Conservation (phyloP, 2,329 filamentous ascomycete species). For the Paecilomyces formosus region DNA sequence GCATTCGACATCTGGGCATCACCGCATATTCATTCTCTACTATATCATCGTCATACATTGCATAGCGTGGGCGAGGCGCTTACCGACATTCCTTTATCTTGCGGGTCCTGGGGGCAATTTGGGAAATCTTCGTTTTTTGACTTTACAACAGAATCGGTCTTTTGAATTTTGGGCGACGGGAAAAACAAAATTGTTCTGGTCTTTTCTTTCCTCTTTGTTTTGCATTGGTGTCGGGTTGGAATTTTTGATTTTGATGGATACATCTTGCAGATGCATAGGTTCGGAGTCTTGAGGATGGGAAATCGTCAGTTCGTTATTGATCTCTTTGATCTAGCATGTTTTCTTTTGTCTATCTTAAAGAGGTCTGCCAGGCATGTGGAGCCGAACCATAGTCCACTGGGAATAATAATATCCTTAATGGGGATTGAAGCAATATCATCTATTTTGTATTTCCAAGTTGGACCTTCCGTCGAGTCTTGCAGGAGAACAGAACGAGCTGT, state of each 20-base stretch:
- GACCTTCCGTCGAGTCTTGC: background rate
- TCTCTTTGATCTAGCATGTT: background rate
- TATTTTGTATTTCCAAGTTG: background rate
- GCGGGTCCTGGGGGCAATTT: background rate
- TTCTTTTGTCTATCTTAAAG: background rate
- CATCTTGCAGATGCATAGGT: background rate
- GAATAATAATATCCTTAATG: background rate
- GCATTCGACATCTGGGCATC: constrained; percentile 6
- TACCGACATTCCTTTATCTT: constrained; percentile 10
- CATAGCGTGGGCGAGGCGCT: constrained; percentile 11
- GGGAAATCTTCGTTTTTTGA: background rate
- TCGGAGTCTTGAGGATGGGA: background rate
- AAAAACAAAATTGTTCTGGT: background rate
- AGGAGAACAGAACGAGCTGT: too few relatives aligned
- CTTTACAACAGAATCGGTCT: background rate
- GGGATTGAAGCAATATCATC: background rate
- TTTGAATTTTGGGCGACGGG: background rate
- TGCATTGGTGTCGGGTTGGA: background rate
- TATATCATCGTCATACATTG: background rate
- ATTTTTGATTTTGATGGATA: background rate
- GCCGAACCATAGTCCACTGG: background rate
- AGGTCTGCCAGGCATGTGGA: background rate
- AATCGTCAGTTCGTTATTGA: background rate
- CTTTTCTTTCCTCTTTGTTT: background rate
- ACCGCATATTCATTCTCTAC: constrained; percentile 9